Conservation (phyloP, 2,329 filamentous ascomycete genomes). For the Cephalotrichum gorgonifer region DNA sequence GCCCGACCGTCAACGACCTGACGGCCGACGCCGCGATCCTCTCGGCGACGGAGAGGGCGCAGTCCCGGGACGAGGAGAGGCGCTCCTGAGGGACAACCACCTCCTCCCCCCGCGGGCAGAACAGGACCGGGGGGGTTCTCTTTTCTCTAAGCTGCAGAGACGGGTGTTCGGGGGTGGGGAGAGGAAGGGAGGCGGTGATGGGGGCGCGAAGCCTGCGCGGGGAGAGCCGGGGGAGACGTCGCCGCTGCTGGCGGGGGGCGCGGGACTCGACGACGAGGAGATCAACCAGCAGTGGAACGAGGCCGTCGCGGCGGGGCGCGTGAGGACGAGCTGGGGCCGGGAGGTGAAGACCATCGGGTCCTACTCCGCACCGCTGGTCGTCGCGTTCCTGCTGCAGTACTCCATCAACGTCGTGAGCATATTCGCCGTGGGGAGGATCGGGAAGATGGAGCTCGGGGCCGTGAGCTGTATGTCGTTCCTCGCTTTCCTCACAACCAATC, state of each 20-base stretch:
- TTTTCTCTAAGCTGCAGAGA: constrained; percentile 31
- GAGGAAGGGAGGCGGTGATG: constrained; percentile 26
- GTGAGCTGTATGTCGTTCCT: constrained; percentile 26
- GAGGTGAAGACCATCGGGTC: constrained; percentile 71
- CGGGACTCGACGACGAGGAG: constrained; percentile 38
- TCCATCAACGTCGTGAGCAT: constrained; percentile 75
- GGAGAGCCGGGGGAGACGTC: constrained; percentile 21
- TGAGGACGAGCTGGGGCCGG: constrained; percentile 84
- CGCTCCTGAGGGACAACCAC: constrained; percentile 55
- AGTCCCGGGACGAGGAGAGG: constrained; percentile 48
- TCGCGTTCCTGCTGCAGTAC: constrained; percentile 72
- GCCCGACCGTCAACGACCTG: constrained; percentile 57
- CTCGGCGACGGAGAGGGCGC: constrained; percentile 44
- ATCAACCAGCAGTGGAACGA: constrained; percentile 74
- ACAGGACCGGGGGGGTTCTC: constrained; percentile 9
- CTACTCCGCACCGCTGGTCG: constrained; percentile 60
- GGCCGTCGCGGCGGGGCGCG: constrained; percentile 68
- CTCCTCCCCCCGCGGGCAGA: constrained; percentile 43
- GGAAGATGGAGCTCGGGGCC: constrained; percentile 45
- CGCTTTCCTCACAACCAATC: neutral
- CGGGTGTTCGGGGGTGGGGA: constrained; percentile 33
- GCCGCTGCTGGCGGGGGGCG: constrained; percentile 21
- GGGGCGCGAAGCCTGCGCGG: constrained; percentile 16
- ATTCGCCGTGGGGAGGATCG: constrained; percentile 67
- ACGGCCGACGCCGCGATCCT: constrained; percentile 33